Conservation (phyloP, 345 rosid genomes). For the Rhodamnia argentea region DNA sequence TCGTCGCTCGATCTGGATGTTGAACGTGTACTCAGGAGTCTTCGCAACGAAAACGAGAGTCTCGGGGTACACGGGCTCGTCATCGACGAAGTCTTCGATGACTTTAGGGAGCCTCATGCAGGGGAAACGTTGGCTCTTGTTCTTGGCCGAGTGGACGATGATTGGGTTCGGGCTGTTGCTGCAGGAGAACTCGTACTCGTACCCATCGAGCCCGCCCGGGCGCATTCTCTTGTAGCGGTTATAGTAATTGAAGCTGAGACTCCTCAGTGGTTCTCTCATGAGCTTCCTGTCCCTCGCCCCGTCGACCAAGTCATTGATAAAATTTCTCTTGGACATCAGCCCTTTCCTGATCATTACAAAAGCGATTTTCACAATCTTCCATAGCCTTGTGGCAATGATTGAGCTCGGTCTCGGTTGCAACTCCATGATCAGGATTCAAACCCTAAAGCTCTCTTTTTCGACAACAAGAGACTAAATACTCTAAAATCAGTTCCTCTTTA, state of each 20-base stretch:
- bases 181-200: slow-evolving; percentile 7
- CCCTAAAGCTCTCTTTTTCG: background rate
- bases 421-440: background rate
- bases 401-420: background rate
- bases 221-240: background rate
- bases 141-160: background rate
- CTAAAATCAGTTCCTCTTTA: background rate
- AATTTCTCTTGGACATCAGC: background rate
- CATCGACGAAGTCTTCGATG: background rate
- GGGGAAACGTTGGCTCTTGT: background rate
- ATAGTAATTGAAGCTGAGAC: background rate
- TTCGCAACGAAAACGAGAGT: background rate
- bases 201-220: background rate
- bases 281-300: background rate
- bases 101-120: background rate
- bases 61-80: background rate
- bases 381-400: background rate
- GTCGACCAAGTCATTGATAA: background rate
- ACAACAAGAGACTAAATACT: background rate
- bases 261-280: background rate
- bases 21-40: background rate
- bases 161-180: background rate
- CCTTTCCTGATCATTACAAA: background rate
- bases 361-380: background rate
- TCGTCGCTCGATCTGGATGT: background rate